Percentiles rank a stretch among this genome's conserved stretches.
These are phyloP conservation scores for Colletotrichum sp. DNA, from an alignment of 2,329 filamentous ascomycete species.

Conservation along the genomic window DNA sequence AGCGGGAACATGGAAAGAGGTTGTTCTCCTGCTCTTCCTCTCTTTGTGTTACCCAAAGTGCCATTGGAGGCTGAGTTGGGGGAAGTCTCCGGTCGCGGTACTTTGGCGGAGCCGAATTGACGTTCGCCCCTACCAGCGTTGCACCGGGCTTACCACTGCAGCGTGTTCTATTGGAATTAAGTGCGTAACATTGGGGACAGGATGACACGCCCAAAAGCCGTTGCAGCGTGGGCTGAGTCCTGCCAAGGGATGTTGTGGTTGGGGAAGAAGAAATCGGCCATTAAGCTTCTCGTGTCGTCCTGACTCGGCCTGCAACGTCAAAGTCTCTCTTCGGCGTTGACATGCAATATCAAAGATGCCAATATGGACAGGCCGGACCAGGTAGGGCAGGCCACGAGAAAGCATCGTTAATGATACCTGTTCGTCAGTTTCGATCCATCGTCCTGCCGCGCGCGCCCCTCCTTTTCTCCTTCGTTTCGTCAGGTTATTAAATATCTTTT, in stretches of 20 bases:
- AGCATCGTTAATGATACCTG: not conserved
- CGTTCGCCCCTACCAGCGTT: not conserved
- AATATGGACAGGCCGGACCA: not conserved
- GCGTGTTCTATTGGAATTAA: not conserved
- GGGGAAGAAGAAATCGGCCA: not conserved
- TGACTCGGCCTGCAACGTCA: slow-evolving; percentile 12
- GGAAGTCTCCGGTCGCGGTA: not conserved
- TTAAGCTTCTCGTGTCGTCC: slow-evolving; percentile 2
- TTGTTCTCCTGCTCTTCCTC: not conserved
- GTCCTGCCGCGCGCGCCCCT: not conserved
- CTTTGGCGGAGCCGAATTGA: not conserved
- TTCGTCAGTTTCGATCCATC: not conserved
- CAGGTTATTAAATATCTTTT: not conserved
- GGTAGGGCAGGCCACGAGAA: not conserved
- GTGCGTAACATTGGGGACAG: not conserved
- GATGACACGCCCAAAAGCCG: not conserved
- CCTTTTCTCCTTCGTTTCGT: not conserved
- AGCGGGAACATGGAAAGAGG: not conserved
- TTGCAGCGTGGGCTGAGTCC: not conserved
- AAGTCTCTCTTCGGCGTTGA: not conserved
- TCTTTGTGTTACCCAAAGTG: not conserved
- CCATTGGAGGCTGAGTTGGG: not conserved
- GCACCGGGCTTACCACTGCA: not conserved
- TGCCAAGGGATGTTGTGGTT: not conserved
- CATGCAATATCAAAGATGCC: not conserved